Evolutionary conservation across 805 yeast species (phyloP), one percentile per base, ranked within the genome.

Genomic region (Ogataea dorogensis): DNA sequence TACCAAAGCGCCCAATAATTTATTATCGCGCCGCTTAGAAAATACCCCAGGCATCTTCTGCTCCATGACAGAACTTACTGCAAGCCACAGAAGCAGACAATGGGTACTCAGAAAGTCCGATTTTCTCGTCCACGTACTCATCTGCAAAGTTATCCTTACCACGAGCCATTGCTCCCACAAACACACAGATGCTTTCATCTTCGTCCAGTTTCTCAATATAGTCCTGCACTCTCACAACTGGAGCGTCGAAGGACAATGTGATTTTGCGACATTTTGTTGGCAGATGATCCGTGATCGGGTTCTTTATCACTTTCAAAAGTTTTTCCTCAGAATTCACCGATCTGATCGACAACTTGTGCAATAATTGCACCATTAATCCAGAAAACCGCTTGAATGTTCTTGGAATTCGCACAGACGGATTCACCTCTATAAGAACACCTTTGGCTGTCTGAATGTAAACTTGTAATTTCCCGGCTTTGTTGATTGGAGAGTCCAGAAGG

Each of bases 131-230:
- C 28, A 91, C 95, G 56, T 63, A 91, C 63, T 89, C 98, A 62
- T 93, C 98, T 16, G 98, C 98, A 64, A 93, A 93, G 51, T 80
- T 88, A 64, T 93, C 98, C 59, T 83, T 84, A 56, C 98, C 98
- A 63, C 97, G 81, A 14, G 98, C 98, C 96, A 93, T 93, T 30
- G 98, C 96, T 58, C 98, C 98, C 30, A 93, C 97, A 63, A 93
- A 93, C 17, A 93, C 97, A 72, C 98, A 93, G 51, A 93, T 81
- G 57, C 95, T 85, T 67, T 93, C 96, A 56, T 86, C 95, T 2
- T 78, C 80, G 51, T 79, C 95, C 51, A 93, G 68, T 40, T 81
- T 81, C 12, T 61, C 63, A 24, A 89, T 89, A 59, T 86, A 89
- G 56, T 89, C 96, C 63, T 87, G 94, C 4, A 87, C 96, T 50